A percentile compares a stretch with the other conserved stretches of the same genome.
phyloP scores from a whole-genome alignment of 2,329 filamentous ascomycete genomes.

The Stachybotrys echinatus region DNA sequence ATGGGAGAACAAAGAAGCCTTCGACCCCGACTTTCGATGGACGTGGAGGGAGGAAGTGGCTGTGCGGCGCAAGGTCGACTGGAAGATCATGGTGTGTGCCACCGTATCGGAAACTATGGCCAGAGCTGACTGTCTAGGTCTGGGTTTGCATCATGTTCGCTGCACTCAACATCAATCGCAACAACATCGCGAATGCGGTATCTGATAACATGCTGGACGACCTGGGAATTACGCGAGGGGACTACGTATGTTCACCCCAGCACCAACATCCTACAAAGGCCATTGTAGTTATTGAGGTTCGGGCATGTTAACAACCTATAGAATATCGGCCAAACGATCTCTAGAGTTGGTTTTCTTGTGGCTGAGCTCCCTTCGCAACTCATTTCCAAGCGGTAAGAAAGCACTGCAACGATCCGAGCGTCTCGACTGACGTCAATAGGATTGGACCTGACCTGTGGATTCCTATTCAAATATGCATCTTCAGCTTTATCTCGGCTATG shows the following conservation, averaged over 20 bases:
- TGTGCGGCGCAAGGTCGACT: conserved; percentile 26
- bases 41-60: conserved; percentile 27
- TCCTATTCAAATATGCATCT: conserved; percentile 37
- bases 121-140: conserved; percentile 14
- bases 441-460: conserved; percentile 44
- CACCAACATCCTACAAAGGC: too few species aligned
- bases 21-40: conserved; percentile 28
- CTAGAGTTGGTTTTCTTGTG: conserved; percentile 35
- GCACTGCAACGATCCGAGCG: too few species aligned
- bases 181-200: conserved; percentile 29
- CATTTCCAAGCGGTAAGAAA: conserved; percentile 34
- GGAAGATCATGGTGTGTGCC: conserved; percentile 31
- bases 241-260: conserved; percentile 15
- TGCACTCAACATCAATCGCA: conserved; percentile 28
- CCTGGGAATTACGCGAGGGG: conserved; percentile 16
- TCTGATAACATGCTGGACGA: conserved; percentile 29
- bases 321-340: conserved; percentile 24
- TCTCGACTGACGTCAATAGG: conserved; percentile 3
- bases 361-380: conserved; percentile 50
- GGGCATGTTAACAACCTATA: too few species aligned
- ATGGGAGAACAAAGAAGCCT: conserved; percentile 28
- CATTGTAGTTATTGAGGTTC: too few species aligned
- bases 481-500: conserved; percentile 24
- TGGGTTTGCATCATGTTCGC: conserved; percentile 28
- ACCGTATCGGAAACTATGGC: too few species aligned